Evolutionary conservation across 768 basidiomycete genomes (phyloP).

Genomic region (Tricholoma matsutake): DNA sequence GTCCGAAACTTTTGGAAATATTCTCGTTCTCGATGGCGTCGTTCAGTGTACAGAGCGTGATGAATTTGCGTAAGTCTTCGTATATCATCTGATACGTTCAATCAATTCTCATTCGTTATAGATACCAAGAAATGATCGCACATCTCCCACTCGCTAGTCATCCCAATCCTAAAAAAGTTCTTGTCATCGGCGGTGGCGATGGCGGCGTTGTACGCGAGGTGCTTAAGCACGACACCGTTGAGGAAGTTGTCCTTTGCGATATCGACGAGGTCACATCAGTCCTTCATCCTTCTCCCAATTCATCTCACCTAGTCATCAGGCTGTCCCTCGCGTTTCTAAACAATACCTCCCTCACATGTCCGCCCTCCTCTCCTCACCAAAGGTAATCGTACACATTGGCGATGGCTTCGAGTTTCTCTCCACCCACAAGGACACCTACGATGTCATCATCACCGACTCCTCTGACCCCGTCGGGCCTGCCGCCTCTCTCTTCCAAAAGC

Average conservation of each 20-base stretch:
- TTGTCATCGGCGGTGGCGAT: slow-evolving; percentile 98
- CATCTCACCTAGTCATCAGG: slow-evolving; percentile 40
- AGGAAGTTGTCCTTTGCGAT: slow-evolving; percentile 93
- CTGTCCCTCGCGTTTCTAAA: slow-evolving; percentile 94
- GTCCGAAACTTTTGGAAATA: slow-evolving; percentile 95
- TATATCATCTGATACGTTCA: slow-evolving; percentile 1
- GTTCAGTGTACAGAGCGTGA: slow-evolving; percentile 98
- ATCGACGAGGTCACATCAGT: slow-evolving; percentile 78
- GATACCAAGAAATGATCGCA: slow-evolving; percentile 99
- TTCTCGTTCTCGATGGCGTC: slow-evolving; percentile 90
- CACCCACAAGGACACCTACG: slow-evolving; percentile 84
- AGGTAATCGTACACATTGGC: slow-evolving; percentile 83
- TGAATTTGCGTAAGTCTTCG: slow-evolving; percentile 86
- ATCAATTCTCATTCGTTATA: slow-evolving; percentile 28
- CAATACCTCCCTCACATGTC: slow-evolving; percentile 94
- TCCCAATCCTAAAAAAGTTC: slow-evolving; percentile 92
- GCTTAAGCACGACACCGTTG: slow-evolving; percentile 87
- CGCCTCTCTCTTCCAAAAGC: slow-evolving; percentile 90
- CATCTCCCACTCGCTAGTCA: slow-evolving; percentile 96
- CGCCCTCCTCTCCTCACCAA: slow-evolving; percentile 68
- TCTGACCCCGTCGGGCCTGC: slow-evolving; percentile 98
- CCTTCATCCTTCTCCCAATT: neutral
- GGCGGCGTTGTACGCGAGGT: slow-evolving; percentile 98
- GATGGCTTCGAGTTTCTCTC: slow-evolving; percentile 97
- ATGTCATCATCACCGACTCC: slow-evolving; percentile 98